Percentiles rank a stretch among this genome's conserved stretches.
Conservation (phyloP, 2,329 filamentous ascomycete genomes). For the Fusarium armeniacum region DNA sequence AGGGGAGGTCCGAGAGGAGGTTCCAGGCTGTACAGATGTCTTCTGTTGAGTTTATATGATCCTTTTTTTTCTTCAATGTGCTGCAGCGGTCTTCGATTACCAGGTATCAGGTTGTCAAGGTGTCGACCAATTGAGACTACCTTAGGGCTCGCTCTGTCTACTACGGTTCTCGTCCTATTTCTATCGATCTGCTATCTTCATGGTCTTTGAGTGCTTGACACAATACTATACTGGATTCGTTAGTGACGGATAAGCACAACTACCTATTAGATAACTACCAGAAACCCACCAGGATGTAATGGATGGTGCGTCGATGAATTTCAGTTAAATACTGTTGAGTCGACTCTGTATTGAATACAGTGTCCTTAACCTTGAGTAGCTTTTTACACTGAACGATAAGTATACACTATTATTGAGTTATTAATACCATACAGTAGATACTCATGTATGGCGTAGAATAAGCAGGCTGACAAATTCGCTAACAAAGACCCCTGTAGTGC, state of each 20-base stretch:
- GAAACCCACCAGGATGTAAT: not conserved
- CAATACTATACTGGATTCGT: not conserved
- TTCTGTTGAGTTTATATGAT: not conserved
- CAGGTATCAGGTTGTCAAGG: not conserved
- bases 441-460: not conserved
- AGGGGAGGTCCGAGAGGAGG: not conserved
- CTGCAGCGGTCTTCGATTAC: not conserved
- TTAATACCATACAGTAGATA: not conserved
- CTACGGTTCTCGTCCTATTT: no score
- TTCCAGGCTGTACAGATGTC: not conserved
- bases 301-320: not conserved
- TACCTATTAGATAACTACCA: not conserved
- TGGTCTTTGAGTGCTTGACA: not conserved
- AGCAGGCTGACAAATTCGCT: slow-evolving; percentile 35
- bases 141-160: not conserved
- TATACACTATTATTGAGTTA: not conserved
- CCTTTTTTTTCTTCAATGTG: not conserved
- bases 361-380: not conserved
- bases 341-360: not conserved
- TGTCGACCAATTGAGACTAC: not conserved
- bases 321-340: not conserved
- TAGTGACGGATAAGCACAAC: not conserved
- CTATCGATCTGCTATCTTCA: not conserved
- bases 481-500: slow-evolving; percentile 8
- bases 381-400: not conserved